phyloP scores from a whole-genome alignment of 306 rosid genomes.

The Glycine tomentella region DNA sequence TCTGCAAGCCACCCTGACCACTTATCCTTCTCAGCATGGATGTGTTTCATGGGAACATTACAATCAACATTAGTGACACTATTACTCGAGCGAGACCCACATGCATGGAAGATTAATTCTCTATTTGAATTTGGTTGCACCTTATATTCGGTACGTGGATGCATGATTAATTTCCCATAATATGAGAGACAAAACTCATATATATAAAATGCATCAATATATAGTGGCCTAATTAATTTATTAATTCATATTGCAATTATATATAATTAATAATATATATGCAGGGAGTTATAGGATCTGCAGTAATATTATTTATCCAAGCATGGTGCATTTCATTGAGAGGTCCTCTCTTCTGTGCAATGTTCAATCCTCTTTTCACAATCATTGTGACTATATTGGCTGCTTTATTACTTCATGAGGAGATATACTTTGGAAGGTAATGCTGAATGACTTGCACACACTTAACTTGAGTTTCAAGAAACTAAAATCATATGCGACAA shows the following conservation, averaged over 20 bases:
- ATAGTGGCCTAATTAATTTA: neutral
- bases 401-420: conserved; percentile 58
- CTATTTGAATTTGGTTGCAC: conserved; percentile 22
- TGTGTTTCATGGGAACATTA: conserved; percentile 15
- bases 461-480: neutral
- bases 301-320: conserved; percentile 53
- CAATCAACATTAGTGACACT: conserved; percentile 51
- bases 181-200: too few species aligned
- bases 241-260: neutral
- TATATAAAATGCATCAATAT: neutral
- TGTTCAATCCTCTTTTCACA: conserved; percentile 60
- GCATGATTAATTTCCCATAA: neutral
- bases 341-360: conserved; percentile 60
- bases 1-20: too few species aligned
- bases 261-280: neutral
- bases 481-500: too few species aligned
- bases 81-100: conserved; percentile 41
- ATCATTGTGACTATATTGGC: conserved; percentile 59
- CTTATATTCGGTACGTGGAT: conserved; percentile 37
- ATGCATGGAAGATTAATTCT: conserved; percentile 59
- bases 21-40: too few species aligned
- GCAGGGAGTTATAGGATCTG: conserved; percentile 66
- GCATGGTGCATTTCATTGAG: conserved; percentile 61
- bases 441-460: neutral
- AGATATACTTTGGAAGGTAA: conserved; percentile 50